phyloP scores from a whole-genome alignment of 2,329 filamentous ascomycete genomes.

The Chrysosporium keratinophilum region DNA sequence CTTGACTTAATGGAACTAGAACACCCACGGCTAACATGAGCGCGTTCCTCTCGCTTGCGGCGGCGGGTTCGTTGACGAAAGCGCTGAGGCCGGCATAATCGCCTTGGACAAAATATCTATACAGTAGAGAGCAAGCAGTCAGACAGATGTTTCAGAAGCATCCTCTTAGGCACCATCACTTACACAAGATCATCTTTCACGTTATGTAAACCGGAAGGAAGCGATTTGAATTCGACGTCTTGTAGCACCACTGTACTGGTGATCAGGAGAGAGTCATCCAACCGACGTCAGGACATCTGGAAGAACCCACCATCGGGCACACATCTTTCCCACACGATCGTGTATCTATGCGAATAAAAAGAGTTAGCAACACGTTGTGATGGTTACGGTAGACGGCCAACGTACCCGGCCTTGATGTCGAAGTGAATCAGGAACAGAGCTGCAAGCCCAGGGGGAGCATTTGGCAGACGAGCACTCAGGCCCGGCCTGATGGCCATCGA shows the following conservation, averaged over 20 bases:
- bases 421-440: slow-evolving; percentile 85
- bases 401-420: slow-evolving; percentile 79
- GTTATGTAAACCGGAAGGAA: slow-evolving; percentile 85
- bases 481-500: slow-evolving; percentile 25
- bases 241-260: slow-evolving; percentile 51
- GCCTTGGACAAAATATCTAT: slow-evolving; percentile 85
- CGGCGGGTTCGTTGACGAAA: slow-evolving; percentile 74
- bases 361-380: slow-evolving; percentile 2
- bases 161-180: background rate
- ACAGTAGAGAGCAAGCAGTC: background rate
- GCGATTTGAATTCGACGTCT: slow-evolving; percentile 90
- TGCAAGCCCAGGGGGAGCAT: slow-evolving; percentile 46
- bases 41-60: slow-evolving; percentile 71
- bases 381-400: slow-evolving; percentile 1
- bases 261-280: background rate
- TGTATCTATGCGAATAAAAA: slow-evolving; percentile 46
- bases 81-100: slow-evolving; percentile 80
- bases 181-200: slow-evolving; percentile 70
- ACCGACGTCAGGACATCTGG: background rate
- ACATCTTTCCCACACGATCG: slow-evolving; percentile 76
- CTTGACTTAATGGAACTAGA: slow-evolving; percentile 74
- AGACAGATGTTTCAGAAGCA: background rate
- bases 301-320: slow-evolving; percentile 50
- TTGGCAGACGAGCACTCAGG: slow-evolving; percentile 24
- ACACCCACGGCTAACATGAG: slow-evolving; percentile 87